These are phyloP conservation scores for Vinca minor DNA, from an alignment of 257 asterid genomes.

Conservation along the genomic window DNA sequence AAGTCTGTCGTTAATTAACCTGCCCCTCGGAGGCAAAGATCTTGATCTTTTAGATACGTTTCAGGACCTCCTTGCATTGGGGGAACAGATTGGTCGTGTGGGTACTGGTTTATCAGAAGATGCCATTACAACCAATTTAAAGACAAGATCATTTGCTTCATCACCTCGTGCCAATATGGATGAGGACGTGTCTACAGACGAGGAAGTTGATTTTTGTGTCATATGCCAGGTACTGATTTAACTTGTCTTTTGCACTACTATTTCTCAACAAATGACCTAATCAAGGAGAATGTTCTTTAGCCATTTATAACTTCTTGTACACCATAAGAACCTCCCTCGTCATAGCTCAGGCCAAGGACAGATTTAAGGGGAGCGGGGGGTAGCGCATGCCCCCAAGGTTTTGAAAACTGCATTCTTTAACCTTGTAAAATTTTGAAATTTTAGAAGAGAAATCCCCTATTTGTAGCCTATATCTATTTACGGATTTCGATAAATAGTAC, in stretches of 20 bases:
- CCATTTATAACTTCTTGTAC: neutral
- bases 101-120: slow-evolving; percentile 63
- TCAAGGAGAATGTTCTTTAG: neutral
- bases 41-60: slow-evolving; percentile 10
- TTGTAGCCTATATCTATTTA: no score
- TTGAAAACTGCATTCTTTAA: no score
- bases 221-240: slow-evolving; percentile 59
- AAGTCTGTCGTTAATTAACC: neutral
- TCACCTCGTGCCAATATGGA: slow-evolving; percentile 28
- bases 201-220: slow-evolving; percentile 54
- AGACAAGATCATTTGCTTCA: slow-evolving; percentile 39
- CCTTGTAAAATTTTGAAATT: no score
- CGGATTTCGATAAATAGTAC: no score
- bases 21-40: neutral
- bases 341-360: neutral
- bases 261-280: neutral
- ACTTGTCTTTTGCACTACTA: neutral
- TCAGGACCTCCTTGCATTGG: slow-evolving; percentile 86
- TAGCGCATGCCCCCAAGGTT: no score
- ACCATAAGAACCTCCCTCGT: neutral
- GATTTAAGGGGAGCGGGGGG: no score
- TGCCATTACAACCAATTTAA: slow-evolving; percentile 37
- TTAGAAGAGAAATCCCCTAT: no score
- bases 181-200: slow-evolving; percentile 25
- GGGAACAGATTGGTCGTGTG: slow-evolving; percentile 75